Percentiles rank a stretch among this genome's conserved stretches.
These are phyloP conservation scores for Cicer pinnatifidum DNA, from an alignment of 306 rosid species.

Conservation along the genomic window DNA sequence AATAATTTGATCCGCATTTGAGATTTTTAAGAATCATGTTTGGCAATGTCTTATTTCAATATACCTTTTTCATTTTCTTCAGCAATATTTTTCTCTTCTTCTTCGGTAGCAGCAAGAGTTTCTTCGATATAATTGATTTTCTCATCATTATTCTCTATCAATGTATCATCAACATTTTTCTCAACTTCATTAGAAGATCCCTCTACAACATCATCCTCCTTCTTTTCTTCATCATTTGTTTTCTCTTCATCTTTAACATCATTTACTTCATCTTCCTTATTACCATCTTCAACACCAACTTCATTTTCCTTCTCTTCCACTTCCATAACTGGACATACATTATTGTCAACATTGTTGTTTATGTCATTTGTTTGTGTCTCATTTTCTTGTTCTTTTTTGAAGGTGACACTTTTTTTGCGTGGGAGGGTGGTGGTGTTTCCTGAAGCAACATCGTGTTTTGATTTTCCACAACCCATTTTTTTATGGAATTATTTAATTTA, in stretches of 20 bases:
- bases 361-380: constrained; percentile 22
- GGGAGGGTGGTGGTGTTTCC: constrained; percentile 54
- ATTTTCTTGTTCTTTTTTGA: constrained; percentile 34
- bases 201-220: neutral
- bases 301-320: constrained; percentile 34
- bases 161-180: constrained; percentile 28
- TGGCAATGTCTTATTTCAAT: neutral
- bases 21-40: neutral
- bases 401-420: constrained; percentile 48
- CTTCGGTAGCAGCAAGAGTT: neutral
- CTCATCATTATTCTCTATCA: constrained; percentile 29
- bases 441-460: constrained; percentile 70
- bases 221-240: constrained; percentile 10
- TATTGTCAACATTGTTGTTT: constrained; percentile 11
- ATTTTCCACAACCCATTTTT: constrained; percentile 83
- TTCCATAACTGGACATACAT: neutral
- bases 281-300: constrained; percentile 17
- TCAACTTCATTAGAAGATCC: constrained; percentile 31
- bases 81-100: constrained; percentile 3
- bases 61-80: constrained; percentile 46
- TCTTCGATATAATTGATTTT: constrained; percentile 33
- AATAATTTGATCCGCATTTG: neutral
- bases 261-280: constrained; percentile 8
- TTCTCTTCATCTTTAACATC: constrained; percentile 41
- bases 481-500: neutral